Conservation (phyloP, 2,329 filamentous ascomycete genomes). For the Beauveria sp. region DNA sequence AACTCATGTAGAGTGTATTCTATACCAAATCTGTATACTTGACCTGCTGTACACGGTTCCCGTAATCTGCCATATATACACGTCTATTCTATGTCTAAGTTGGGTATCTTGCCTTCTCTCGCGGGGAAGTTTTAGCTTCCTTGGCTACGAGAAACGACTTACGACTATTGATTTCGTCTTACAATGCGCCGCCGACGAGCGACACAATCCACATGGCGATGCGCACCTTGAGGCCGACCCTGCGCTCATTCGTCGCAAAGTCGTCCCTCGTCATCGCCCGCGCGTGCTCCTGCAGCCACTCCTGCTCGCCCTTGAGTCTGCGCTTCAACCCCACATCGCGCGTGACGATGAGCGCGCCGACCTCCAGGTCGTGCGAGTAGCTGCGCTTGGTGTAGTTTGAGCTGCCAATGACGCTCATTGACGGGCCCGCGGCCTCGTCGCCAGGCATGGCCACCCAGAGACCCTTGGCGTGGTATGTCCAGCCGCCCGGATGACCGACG, state of each 20-base stretch:
- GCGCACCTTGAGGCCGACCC: slow-evolving; percentile 77
- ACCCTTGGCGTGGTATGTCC: slow-evolving; percentile 98
- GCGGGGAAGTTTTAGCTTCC: not conserved
- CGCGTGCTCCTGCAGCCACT: slow-evolving; percentile 71
- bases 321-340: slow-evolving; percentile 62
- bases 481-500: slow-evolving; percentile 72
- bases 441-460: slow-evolving; percentile 76
- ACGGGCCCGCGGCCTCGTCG: slow-evolving; percentile 50
- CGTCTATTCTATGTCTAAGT: not conserved
- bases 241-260: slow-evolving; percentile 71
- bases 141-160: too few relatives aligned
- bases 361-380: slow-evolving; percentile 87
- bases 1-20: slow-evolving; percentile 9
- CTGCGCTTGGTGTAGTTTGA: slow-evolving; percentile 94
- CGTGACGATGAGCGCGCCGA: slow-evolving; percentile 80
- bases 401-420: slow-evolving; percentile 78
- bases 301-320: slow-evolving; percentile 70
- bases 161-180: slow-evolving; percentile 14
- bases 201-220: slow-evolving; percentile 92
- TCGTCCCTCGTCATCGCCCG: slow-evolving; percentile 64
- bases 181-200: slow-evolving; percentile 81
- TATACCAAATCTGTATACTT: slow-evolving; percentile 3
- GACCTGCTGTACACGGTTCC: not conserved
- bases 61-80: not conserved
- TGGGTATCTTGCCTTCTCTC: not conserved